phyloP scores from a whole-genome alignment of 768 basidiomycete species.

The Clavaria fumosa region DNA sequence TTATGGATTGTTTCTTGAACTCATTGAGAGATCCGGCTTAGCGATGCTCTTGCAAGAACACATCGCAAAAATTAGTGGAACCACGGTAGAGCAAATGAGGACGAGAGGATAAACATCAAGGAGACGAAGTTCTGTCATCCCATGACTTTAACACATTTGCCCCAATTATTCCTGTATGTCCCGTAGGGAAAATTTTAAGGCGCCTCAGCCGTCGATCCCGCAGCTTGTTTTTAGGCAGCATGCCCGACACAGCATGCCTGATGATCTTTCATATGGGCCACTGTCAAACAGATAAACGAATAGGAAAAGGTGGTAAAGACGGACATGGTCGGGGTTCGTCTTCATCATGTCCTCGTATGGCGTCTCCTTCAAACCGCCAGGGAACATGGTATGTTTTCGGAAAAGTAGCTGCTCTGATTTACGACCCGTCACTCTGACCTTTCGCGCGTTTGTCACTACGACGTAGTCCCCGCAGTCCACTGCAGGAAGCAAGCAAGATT shows the following conservation, averaged over 20 bases:
- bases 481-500: too few relatives aligned
- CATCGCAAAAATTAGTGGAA: slow-evolving; percentile 36
- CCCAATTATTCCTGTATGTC: slow-evolving; percentile 62
- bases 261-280: slow-evolving; percentile 51
- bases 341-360: slow-evolving; percentile 74
- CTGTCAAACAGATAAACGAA: slow-evolving; percentile 4
- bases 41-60: slow-evolving; percentile 61
- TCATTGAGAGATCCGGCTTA: slow-evolving; percentile 12
- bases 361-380: slow-evolving; percentile 87
- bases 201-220: slow-evolving; percentile 78
- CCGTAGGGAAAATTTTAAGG: slow-evolving; percentile 73
- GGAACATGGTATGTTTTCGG: slow-evolving; percentile 81
- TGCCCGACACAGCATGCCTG: slow-evolving; percentile 88
- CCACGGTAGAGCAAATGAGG: slow-evolving; percentile 15
- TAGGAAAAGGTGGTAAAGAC: slow-evolving; percentile 14
- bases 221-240: slow-evolving; percentile 97
- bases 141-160: slow-evolving; percentile 69
- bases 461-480: slow-evolving; percentile 98
- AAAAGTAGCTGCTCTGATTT: slow-evolving; percentile 82
- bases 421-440: slow-evolving; percentile 75
- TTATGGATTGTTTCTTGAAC: neutral
- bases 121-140: slow-evolving; percentile 50
- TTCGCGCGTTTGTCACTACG: slow-evolving; percentile 78
- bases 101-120: slow-evolving; percentile 2
- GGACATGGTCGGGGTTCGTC: slow-evolving; percentile 78